Evolutionary conservation across 75 land plant genomes (phyloP).

Genomic region (Picea glauca): DNA sequence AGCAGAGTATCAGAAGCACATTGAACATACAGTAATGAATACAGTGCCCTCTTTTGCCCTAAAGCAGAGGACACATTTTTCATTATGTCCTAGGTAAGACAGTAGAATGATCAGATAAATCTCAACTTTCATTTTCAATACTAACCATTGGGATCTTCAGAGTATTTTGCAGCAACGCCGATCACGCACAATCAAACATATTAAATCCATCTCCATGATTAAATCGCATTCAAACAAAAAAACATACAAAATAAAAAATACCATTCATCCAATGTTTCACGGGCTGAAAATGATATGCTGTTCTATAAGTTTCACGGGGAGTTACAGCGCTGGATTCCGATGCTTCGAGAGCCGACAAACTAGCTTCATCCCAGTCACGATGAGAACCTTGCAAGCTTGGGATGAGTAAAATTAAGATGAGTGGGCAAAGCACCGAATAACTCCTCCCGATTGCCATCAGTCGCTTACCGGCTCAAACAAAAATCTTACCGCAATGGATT

Average conservation of each 20-base stretch:
- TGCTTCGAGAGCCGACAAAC: neutral
- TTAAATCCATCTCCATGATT: neutral
- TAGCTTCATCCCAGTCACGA: constrained; percentile 2
- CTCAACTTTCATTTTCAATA: too few species aligned
- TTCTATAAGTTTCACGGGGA: neutral
- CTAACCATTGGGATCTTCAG: constrained; percentile 22
- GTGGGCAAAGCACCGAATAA: neutral
- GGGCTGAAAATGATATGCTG: constrained; percentile 37
- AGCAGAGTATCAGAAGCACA: too few species aligned
- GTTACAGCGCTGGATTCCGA: neutral
- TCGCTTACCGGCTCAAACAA: neutral
- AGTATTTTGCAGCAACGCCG: too few species aligned
- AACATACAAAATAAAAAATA: neutral
- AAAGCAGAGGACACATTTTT: too few species aligned
- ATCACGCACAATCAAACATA: neutral
- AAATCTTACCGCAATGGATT: too few species aligned
- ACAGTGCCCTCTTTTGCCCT: too few species aligned
- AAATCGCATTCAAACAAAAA: too few species aligned
- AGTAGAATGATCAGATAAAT: too few species aligned
- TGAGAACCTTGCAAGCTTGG: neutral
- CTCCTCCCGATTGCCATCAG: neutral
- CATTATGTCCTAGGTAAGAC: too few species aligned
- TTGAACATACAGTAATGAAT: too few species aligned
- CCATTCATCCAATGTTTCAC: constrained; percentile 39
- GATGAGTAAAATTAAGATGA: neutral